Evolutionary conservation across 1,139 yeast genomes (phyloP).

Genomic region (Yamadazyma pseudoaaseri): DNA sequence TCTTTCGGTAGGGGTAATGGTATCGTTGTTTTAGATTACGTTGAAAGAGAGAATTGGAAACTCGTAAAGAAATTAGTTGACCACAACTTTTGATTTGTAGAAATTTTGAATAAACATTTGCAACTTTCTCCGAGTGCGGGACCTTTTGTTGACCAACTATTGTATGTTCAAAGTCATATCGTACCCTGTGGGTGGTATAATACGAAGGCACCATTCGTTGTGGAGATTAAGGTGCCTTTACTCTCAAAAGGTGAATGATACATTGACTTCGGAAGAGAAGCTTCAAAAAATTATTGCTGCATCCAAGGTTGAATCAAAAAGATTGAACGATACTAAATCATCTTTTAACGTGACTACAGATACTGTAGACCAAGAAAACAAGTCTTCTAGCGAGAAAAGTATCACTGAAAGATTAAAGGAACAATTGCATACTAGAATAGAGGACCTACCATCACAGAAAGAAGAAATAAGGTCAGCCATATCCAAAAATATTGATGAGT

Average conservation of each 20-base stretch:
- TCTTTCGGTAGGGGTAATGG: constrained; percentile 53
- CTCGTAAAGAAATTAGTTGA: constrained; percentile 52
- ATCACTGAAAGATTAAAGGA: constrained; percentile 3
- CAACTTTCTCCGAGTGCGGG: constrained; percentile 7
- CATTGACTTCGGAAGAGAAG: constrained; percentile 8
- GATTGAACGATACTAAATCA: neutral
- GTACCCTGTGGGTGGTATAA: too few relatives aligned
- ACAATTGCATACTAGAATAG: constrained; percentile 6
- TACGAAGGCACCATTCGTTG: too few relatives aligned
- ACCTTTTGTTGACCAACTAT: too few relatives aligned
- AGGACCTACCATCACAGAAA: constrained; percentile 31
- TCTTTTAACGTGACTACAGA: neutral
- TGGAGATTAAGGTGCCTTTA: neutral
- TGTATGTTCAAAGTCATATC: too few relatives aligned
- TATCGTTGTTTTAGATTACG: constrained; percentile 68
- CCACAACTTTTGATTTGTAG: constrained; percentile 44
- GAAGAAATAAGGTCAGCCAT: constrained; percentile 18
- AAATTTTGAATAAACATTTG: constrained; percentile 1
- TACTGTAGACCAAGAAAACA: neutral
- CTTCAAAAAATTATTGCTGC: constrained; percentile 15
- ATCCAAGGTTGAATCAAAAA: constrained; percentile 21
- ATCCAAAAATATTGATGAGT: constrained; percentile 42
- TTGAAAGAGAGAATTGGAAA: constrained; percentile 63
- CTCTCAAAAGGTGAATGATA: neutral
- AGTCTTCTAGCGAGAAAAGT: neutral